Percentiles rank a stretch among this genome's conserved stretches.
These are phyloP conservation scores for Starmerella sirachaensis DNA, from an alignment of 805 yeast species.

Conservation along the genomic window DNA sequence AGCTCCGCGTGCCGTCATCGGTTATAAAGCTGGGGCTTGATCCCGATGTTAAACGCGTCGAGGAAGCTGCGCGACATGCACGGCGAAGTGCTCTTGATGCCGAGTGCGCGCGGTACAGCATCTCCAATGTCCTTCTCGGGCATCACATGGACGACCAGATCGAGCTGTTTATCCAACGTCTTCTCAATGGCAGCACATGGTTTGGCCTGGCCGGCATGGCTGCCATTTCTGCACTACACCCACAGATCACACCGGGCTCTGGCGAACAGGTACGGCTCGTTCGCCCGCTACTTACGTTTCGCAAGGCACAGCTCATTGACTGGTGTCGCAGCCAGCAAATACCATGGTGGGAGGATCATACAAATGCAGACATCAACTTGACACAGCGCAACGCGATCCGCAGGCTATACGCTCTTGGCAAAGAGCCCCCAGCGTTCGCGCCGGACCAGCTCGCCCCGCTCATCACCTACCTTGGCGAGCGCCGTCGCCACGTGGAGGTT, in stretches of 20 bases:
- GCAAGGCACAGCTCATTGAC: constrained; percentile 36
- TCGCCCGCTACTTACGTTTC: constrained; percentile 43
- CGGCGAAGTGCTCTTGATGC: constrained; percentile 38
- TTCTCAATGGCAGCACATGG: constrained; percentile 35
- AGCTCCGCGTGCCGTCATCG: constrained; percentile 27
- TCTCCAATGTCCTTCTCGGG: constrained; percentile 41
- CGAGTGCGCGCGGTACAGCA: constrained; percentile 31
- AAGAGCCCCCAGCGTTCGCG: constrained; percentile 26
- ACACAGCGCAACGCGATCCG: constrained; percentile 52
- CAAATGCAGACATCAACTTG: constrained; percentile 43
- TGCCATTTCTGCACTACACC: constrained; percentile 22
- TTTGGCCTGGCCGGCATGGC: constrained; percentile 51
- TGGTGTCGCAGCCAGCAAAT: constrained; percentile 36
- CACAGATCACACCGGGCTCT: background rate
- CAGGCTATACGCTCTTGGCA: constrained; percentile 24
- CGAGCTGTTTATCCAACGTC: constrained; percentile 54
- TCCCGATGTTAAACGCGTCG: constrained; percentile 32
- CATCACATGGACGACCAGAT: constrained; percentile 64
- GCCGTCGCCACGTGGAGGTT: constrained; percentile 4
- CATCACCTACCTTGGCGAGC: constrained; percentile 1
- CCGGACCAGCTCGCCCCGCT: background rate
- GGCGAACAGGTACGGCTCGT: constrained; percentile 23
- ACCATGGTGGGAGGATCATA: constrained; percentile 59
- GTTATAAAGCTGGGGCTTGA: constrained; percentile 28
- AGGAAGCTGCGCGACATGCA: constrained; percentile 45